Evolutionary conservation across 2,329 filamentous ascomycete genomes (phyloP).

Genomic region (Trichoderma gracile): DNA sequence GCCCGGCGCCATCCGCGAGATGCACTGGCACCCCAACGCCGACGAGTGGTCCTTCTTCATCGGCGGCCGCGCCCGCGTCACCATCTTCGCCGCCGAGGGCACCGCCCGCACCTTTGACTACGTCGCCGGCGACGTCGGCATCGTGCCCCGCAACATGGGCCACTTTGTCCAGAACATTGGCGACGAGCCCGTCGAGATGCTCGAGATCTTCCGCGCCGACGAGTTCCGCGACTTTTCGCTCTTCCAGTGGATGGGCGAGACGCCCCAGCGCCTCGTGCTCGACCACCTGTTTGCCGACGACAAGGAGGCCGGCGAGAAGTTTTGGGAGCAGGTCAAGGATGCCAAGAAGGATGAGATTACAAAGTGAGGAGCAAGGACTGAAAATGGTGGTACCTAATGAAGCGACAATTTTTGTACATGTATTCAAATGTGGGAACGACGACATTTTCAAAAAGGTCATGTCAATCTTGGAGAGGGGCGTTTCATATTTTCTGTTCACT

Average conservation of each 20-base stretch:
- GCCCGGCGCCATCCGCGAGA: slow-evolving; percentile 72
- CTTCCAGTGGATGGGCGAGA: slow-evolving; percentile 75
- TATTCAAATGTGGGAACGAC: slow-evolving; percentile 18
- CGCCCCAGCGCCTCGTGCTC: slow-evolving; percentile 63
- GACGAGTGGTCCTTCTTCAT: slow-evolving; percentile 85
- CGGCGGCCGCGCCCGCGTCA: slow-evolving; percentile 68
- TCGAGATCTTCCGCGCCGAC: slow-evolving; percentile 73
- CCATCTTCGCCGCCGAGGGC: slow-evolving; percentile 70
- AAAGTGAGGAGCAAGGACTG: slow-evolving; percentile 42
- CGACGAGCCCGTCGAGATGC: slow-evolving; percentile 72
- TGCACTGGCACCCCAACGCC: slow-evolving; percentile 80
- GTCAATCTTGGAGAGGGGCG: slow-evolving; percentile 2
- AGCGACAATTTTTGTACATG: slow-evolving; percentile 9
- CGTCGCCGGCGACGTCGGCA: slow-evolving; percentile 71
- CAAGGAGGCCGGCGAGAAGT: slow-evolving; percentile 60
- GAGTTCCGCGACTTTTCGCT: slow-evolving; percentile 72
- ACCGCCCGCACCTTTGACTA: slow-evolving; percentile 76
- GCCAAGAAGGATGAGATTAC: slow-evolving; percentile 61
- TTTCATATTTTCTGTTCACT: slow-evolving; percentile 1
- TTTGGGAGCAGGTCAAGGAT: slow-evolving; percentile 61
- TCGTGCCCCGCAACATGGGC: slow-evolving; percentile 75
- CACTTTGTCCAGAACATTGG: slow-evolving; percentile 82
- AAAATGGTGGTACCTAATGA: no score
- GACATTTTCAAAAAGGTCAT: neutral
- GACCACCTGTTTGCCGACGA: slow-evolving; percentile 68